Evolutionary conservation across 2,329 filamentous ascomycete genomes (phyloP).

Genomic region (Neoarthrinium moseri): DNA sequence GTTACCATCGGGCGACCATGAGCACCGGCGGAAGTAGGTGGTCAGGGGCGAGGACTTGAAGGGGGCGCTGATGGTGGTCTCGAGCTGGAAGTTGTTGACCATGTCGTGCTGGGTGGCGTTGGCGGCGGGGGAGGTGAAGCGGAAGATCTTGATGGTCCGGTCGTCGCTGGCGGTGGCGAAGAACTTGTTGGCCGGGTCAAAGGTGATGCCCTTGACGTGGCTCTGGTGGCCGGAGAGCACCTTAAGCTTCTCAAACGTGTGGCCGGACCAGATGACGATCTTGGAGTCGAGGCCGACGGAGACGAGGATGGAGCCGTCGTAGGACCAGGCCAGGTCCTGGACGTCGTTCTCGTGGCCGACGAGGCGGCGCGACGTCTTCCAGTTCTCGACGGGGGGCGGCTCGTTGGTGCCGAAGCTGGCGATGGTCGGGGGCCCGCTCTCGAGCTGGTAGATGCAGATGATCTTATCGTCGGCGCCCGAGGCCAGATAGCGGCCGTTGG

Average conservation of each 20-base stretch:
- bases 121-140: conserved; percentile 85
- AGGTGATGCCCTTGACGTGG: conserved; percentile 98
- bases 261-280: conserved; percentile 96
- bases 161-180: conserved; percentile 98
- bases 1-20: conserved; percentile 96
- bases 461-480: conserved; percentile 99
- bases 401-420: conserved; percentile 80
- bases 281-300: conserved; percentile 97
- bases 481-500: conserved; percentile 90
- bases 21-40: conserved; percentile 94
- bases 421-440: conserved; percentile 75
- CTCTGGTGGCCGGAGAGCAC: conserved; percentile 90
- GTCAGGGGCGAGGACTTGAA: conserved; percentile 92
- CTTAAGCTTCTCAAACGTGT: conserved; percentile 98
- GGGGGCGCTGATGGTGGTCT: conserved; percentile 80
- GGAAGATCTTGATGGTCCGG: conserved; percentile 92
- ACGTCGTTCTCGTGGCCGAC: conserved; percentile 99
- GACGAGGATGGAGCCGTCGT: conserved; percentile 91
- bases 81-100: conserved; percentile 92
- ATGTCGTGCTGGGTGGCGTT: conserved; percentile 95
- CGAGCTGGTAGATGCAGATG: conserved; percentile 92
- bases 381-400: conserved; percentile 91
- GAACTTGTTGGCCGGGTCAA: conserved; percentile 98
- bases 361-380: conserved; percentile 90
- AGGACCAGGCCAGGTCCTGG: conserved; percentile 95